Conservation (phyloP, 495 filamentous ascomycete species). For the Penicillium canariense region DNA sequence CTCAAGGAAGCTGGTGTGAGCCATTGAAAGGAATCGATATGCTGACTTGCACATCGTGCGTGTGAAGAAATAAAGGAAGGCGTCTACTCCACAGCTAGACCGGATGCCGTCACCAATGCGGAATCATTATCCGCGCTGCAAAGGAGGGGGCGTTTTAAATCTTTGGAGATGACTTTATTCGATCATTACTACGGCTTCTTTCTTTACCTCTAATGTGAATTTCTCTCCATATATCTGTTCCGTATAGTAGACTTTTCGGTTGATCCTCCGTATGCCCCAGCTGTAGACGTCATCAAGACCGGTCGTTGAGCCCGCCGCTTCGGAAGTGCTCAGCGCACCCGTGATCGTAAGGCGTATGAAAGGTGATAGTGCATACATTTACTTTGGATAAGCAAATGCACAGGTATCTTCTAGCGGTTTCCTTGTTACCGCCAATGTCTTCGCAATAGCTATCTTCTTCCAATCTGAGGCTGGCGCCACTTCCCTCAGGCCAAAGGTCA, state of each 20-base stretch:
- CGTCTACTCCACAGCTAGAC: neutral
- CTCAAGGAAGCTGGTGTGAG: neutral
- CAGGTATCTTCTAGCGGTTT: neutral
- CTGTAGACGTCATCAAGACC: slow-evolving; percentile 14
- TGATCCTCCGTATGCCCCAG: neutral
- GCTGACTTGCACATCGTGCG: neutral
- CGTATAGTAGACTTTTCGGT: neutral
- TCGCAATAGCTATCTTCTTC: slow-evolving; percentile 69
- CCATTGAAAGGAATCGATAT: neutral
- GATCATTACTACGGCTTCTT: neutral
- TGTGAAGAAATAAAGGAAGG: neutral
- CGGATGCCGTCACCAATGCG: no score
- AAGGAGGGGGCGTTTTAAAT: neutral
- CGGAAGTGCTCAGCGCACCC: slow-evolving; percentile 49
- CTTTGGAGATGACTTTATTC: neutral
- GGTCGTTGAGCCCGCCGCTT: slow-evolving; percentile 24
- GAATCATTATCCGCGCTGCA: no score
- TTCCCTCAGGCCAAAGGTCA: slow-evolving; percentile 64
- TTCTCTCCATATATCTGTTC: neutral
- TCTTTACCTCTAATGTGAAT: neutral
- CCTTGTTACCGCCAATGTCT: slow-evolving; percentile 58
- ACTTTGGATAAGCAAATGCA: slow-evolving; percentile 24
- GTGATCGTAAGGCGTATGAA: slow-evolving; percentile 53
- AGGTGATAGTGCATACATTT: slow-evolving; percentile 52
- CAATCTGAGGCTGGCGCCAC: slow-evolving; percentile 55